Conservation (phyloP, 352 stramenopile genomes). For the Phytophthora uliginosa region DNA sequence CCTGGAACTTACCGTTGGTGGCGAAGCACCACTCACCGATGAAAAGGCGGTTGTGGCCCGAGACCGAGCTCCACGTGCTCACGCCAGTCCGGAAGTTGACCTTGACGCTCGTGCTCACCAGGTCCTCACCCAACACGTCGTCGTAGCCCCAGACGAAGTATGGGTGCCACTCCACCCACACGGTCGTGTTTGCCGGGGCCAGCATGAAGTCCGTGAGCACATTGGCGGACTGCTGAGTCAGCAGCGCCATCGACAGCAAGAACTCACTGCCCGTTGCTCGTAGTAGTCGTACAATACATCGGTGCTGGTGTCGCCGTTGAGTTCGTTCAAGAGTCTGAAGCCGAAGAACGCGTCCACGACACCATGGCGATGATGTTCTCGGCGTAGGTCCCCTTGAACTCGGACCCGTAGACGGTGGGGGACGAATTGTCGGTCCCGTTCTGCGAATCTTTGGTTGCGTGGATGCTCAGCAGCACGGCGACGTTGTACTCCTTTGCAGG, state of each 20-base stretch:
- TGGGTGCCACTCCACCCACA: constrained; percentile 87
- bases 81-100: constrained; percentile 50
- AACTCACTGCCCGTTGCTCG: constrained; percentile 66
- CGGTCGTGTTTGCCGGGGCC: constrained; percentile 61
- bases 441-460: constrained; percentile 83
- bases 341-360: constrained; percentile 70
- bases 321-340: constrained; percentile 80
- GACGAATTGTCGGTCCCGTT: constrained; percentile 83
- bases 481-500: too few relatives aligned
- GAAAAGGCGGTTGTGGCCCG: constrained; percentile 56
- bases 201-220: constrained; percentile 65
- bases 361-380: constrained; percentile 71
- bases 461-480: constrained; percentile 74
- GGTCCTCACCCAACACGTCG: constrained; percentile 50
- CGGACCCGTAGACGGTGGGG: constrained; percentile 46
- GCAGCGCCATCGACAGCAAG: too few relatives aligned
- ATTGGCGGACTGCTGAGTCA: constrained; percentile 60
- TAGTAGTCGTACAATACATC: constrained; percentile 83
- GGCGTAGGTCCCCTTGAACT: constrained; percentile 55
- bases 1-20: constrained; percentile 67
- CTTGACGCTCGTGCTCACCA: constrained; percentile 59
- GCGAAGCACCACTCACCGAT: constrained; percentile 76
- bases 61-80: constrained; percentile 50
- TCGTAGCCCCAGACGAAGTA: constrained; percentile 90
- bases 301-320: constrained; percentile 56